phyloP scores from a whole-genome alignment of 495 filamentous ascomycete genomes.

The Platismatia glauca region DNA sequence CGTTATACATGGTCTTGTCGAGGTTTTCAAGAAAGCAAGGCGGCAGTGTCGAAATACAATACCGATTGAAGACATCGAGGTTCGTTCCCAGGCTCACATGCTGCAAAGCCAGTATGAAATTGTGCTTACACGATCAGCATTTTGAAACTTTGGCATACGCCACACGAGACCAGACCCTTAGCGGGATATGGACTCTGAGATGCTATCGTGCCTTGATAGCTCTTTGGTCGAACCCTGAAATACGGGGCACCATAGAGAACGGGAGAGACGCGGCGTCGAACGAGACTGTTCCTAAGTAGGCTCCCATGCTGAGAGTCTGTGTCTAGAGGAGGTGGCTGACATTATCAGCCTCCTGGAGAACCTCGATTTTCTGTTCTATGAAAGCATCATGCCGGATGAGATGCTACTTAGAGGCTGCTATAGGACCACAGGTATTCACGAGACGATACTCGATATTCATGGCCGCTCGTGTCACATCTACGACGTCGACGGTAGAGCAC shows the following conservation, averaged over 20 bases:
- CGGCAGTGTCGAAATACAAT: neutral
- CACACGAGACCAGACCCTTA: neutral
- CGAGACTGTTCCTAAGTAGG: constrained; percentile 11
- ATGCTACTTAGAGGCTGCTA: constrained; percentile 4
- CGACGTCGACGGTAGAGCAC: constrained; percentile 13
- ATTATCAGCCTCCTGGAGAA: constrained; percentile 5
- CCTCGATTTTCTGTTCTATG: neutral
- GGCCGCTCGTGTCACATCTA: constrained; percentile 1
- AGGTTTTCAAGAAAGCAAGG: constrained; percentile 4
- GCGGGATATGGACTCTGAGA: neutral
- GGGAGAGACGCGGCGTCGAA: constrained; percentile 1
- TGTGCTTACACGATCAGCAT: neutral
- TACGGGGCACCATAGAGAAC: neutral
- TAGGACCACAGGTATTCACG: neutral
- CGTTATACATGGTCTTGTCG: neutral
- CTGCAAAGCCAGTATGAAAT: too few relatives aligned
- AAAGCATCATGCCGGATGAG: neutral
- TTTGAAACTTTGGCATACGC: neutral
- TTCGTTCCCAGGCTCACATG: neutral
- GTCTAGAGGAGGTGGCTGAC: neutral
- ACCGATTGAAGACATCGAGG: neutral
- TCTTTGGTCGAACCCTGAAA: neutral
- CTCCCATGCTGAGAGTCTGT: neutral
- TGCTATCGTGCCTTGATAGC: constrained; percentile 4
- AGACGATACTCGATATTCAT: neutral